Evolutionary conservation across 176 grass and related monocot species (phyloP).

Genomic region (Guadua angustifolia): DNA sequence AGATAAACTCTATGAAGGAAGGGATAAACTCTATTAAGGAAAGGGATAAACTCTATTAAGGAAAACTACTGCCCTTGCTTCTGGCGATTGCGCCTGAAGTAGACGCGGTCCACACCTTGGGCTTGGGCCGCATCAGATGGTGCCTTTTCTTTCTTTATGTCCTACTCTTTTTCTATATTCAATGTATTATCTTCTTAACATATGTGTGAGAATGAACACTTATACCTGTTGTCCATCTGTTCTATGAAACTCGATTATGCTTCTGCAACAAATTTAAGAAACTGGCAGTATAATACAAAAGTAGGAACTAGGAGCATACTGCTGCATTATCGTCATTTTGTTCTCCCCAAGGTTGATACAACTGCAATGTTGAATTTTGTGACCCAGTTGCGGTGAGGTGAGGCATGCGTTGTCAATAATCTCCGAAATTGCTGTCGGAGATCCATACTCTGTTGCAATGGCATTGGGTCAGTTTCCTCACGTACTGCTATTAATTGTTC

Average conservation of each 20-base stretch:
- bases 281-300: background rate
- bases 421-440: conserved; percentile 90
- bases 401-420: conserved; percentile 91
- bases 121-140: too few relatives aligned
- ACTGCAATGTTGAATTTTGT: conserved; percentile 88
- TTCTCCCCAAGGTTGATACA: conserved; percentile 37
- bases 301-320: background rate
- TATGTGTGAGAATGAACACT: conserved; percentile 21
- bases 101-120: too few relatives aligned
- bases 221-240: conserved; percentile 14
- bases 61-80: too few relatives aligned
- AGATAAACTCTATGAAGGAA: too few relatives aligned
- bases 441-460: conserved; percentile 98
- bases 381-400: conserved; percentile 94
- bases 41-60: too few relatives aligned
- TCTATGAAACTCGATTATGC: conserved; percentile 9
- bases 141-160: conserved; percentile 29
- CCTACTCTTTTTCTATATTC: conserved; percentile 5
- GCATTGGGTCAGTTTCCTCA: conserved; percentile 79
- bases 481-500: background rate
- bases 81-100: too few relatives aligned
- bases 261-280: conserved; percentile 9
- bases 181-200: conserved; percentile 22
- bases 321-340: conserved; percentile 18
- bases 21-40: too few relatives aligned